A percentile compares a stretch with the other conserved stretches of the same genome.
Evolutionary conservation across 768 basidiomycete species (phyloP).

Genomic region (Lactifluus hygrophoroides): DNA sequence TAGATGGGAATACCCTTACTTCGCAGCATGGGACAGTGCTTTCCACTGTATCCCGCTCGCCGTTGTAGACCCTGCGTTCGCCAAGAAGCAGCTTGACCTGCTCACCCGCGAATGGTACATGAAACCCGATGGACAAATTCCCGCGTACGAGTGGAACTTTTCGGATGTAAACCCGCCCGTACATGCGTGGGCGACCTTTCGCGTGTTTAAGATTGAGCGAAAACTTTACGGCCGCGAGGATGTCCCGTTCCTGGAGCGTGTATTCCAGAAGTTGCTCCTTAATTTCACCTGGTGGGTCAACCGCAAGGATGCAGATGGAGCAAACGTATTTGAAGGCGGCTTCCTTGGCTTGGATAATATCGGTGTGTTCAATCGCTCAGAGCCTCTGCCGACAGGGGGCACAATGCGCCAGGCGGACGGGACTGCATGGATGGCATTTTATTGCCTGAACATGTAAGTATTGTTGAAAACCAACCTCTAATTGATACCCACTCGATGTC

Average conservation of each 20-base stretch:
- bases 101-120: slow-evolving; percentile 99
- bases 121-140: slow-evolving; percentile 98
- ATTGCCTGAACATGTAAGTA: slow-evolving; percentile 89
- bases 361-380: slow-evolving; percentile 95
- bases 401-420: slow-evolving; percentile 93
- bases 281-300: slow-evolving; percentile 99
- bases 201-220: slow-evolving; percentile 98
- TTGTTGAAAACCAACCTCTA: not conserved
- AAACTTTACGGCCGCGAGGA: slow-evolving; percentile 91
- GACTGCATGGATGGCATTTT: slow-evolving; percentile 99
- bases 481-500: slow-evolving; percentile 2
- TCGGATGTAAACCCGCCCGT: slow-evolving; percentile 98
- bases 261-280: slow-evolving; percentile 93
- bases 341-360: slow-evolving; percentile 98
- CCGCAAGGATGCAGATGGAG: slow-evolving; percentile 89
- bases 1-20: slow-evolving; percentile 99
- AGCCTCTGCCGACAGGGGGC: slow-evolving; percentile 93
- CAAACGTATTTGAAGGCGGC: slow-evolving; percentile 97
- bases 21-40: slow-evolving; percentile 97
- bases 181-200: slow-evolving; percentile 98
- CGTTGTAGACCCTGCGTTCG: slow-evolving; percentile 88
- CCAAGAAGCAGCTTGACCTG: slow-evolving; percentile 95
- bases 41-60: slow-evolving; percentile 99
- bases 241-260: slow-evolving; percentile 86
- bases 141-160: slow-evolving; percentile 99